Evolutionary conservation across 2,329 filamentous ascomycete genomes (phyloP), one percentile per base, ranked within the genome.

Genomic region (Apiospora rasikravindrae): DNA sequence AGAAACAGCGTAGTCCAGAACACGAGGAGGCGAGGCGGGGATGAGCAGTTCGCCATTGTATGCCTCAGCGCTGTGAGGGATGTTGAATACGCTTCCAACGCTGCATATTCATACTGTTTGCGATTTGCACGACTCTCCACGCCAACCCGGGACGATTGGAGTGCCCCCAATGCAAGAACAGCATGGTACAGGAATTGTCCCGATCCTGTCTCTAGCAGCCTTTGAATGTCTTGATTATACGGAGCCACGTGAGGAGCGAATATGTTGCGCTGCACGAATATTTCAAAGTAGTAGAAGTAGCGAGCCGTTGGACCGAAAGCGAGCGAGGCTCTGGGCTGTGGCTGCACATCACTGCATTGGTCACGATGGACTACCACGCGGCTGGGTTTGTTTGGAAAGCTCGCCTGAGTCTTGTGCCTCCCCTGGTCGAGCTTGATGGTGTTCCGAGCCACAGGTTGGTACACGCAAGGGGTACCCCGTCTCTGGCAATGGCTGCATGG

Each of bases 1-100:
- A 73, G n/a, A 37, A 73, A 44, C 14, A 73, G 40, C 19, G 72
- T 73, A 7, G 70, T 73, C 72, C 72, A 73, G 11, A 73, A 24
- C 4, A 73, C 71, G 11, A 71, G 64, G 3, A 72, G n/a, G 8
- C 67, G 66, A 0, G 72, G 71, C 8, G 67, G 72, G 6, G 26
- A 10, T 33, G 33, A 11, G 2, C 13, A 24, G 26, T 19, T 29
- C 2, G 68, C 29, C 64, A 72, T 69, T 4, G 47, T 45, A 13
- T 67, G 11, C 33, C 64, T 61, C 16, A 72, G 49, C 5, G n/a
- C 22, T 1, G 29, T 19, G 1, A 72, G 33, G 5, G 71, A 68
- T 4, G 33, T 16, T 4, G 71, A 73, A 42, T 73, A 73, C 1
- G 71, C 70, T 3, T 33, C 45, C 4, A 73, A 51, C 14, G 33